Base-by-base conservation (phyloP, 495 filamentous ascomycete species). In the Parachaetomium inaequale region DNA sequence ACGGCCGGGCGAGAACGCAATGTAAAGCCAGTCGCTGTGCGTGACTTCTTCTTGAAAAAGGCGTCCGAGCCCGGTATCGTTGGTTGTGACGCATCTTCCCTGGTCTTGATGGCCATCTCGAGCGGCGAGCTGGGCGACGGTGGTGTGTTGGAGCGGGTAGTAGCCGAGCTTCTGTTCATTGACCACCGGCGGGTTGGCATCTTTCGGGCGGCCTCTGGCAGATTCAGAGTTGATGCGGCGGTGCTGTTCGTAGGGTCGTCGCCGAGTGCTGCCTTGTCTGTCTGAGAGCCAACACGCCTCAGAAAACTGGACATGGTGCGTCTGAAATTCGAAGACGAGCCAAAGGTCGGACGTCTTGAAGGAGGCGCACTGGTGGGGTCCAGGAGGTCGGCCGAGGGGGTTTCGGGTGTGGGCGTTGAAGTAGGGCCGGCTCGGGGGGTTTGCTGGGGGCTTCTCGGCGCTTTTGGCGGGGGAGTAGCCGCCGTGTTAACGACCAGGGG, bases 81-180 rank as follows among this genome's bases (percentile, higher is more conserved):
- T 17, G 74, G 64, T 14, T 55, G 63, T 25, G 72, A 72, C 0
- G 73, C 65, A 50, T 70, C 65, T 11, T 71, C 66, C 55, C 69
- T 70, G 21, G 70, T 58, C 55, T 50, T 71, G 29, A 66, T 55
- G 25, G 65, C 64, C 67, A 68, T 74, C 57, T 76, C 77, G 19
- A 73, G 52, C 8, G 75, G 70, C 31, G 81, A 81, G 45, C 70
- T 71, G 14, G 79, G 81, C 26, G 81, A 83, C 4, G 81, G 81
- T 21, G 81, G 81, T 14, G 80, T 72, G 62, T 79, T 83, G 25
- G 81, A 82, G 63, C 78, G 73, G n/a, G 79, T 82, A 25, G 79
- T 80, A 57, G 66, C 63, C 59, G 69, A 71, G 34, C 79, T 80
- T 57, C 68, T 75, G 55, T 76, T 72, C 66, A 78, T 75, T 2